Base-by-base conservation (phyloP, 2,329 filamentous ascomycete species). In the Alternaria sp. region DNA sequence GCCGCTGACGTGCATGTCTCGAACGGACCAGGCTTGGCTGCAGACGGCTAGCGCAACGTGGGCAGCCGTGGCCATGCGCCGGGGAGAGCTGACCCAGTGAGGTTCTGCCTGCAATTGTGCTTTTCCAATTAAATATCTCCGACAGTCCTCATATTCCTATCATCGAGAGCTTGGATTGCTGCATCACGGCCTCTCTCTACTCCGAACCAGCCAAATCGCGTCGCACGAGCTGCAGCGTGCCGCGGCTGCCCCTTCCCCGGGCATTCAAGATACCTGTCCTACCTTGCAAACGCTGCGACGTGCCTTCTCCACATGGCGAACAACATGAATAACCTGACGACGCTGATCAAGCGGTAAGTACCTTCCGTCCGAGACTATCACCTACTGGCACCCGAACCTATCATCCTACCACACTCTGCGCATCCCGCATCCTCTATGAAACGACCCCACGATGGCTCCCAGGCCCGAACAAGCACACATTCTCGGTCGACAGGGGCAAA, bases 251-350 rank as follows among this genome's bases (percentile, higher is more conserved):
- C 72, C 69, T 70, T 70, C 67, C 66, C 68, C 64, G 64, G 69
- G 69, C 72, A 67, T 62, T 40, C 15, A 52, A 63, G 59, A 61
- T 50, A 57, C 64, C 67, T 64, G 62, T 61, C 58, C 69, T 68
- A 63, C 71, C 69, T 72, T 77, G 72, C 69, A 62, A 69, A 55
- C 64, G 69, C 70, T 70, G 65, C 71, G 63, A 46, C 54, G 61
- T 40, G 45, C 66, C 66, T 73, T 70, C 72, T 76, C 74, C 81
- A 64, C 67, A 94, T 94, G 91, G 88, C 90, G 67, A 92, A 87
- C 82, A 92, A 93, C 76, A 97, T 98, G 93, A 90, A 98, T 83
- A 98, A 97, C 80, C 85, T 99, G 67, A 96, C 93, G 36, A 99
- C 96, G 58, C 88, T 99, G 76, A 97, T 99, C 85, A 99, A 99